Percentiles rank a stretch among this genome's conserved stretches.
Evolutionary conservation across 768 basidiomycete genomes (phyloP).

Genomic region (Russula compacta): DNA sequence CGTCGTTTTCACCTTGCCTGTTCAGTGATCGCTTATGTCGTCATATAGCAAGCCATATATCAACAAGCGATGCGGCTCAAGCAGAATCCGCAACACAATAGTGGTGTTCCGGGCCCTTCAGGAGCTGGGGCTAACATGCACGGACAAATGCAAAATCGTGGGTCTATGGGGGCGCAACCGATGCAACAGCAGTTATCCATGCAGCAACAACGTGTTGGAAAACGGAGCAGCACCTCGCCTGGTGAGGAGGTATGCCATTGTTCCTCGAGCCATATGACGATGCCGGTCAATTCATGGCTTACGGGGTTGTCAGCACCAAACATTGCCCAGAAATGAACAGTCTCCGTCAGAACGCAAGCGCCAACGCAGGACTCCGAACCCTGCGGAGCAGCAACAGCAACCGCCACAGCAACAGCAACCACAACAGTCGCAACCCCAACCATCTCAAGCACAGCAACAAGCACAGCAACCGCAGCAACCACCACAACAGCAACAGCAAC

Average conservation of each 20-base stretch:
- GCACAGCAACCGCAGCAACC: constrained; percentile 24
- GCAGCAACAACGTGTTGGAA: constrained; percentile 39
- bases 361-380: constrained; percentile 27
- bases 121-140: constrained; percentile 23
- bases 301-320: constrained; percentile 21
- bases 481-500: constrained; percentile 41
- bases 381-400: constrained; percentile 22
- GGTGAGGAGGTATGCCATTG: constrained; percentile 26
- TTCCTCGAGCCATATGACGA: not conserved
- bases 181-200: constrained; percentile 22
- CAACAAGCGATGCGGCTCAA: constrained; percentile 3
- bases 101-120: constrained; percentile 38
- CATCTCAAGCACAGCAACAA: constrained; percentile 2
- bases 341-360: constrained; percentile 30
- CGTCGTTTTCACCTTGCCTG: constrained; percentile 13
- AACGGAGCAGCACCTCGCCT: constrained; percentile 31
- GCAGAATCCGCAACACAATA: constrained; percentile 26
- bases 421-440: constrained; percentile 19
- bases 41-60: constrained; percentile 32
- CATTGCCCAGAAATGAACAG: constrained; percentile 25
- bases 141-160: constrained; percentile 29
- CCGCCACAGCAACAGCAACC: constrained; percentile 4
- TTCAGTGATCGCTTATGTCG: not conserved
- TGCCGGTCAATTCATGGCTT: not conserved
- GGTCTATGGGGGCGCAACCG: constrained; percentile 18